Evolutionary conservation across 2,329 filamentous ascomycete genomes (phyloP), one percentile per base, ranked within the genome.

Genomic region (Epicoccum nigrum): DNA sequence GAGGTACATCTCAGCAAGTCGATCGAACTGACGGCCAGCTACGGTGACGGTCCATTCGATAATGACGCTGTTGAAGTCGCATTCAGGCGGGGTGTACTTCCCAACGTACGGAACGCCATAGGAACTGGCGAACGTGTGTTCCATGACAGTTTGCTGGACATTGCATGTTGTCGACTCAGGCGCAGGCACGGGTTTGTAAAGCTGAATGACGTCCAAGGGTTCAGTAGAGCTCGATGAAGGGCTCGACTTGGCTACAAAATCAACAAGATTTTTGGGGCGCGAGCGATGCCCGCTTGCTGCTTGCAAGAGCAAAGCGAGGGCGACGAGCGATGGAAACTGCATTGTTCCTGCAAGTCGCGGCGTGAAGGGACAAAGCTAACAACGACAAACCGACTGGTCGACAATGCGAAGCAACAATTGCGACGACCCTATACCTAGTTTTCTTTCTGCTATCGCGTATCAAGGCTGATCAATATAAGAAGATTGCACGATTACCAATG

Each of bases 41-140:
- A 87, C 89, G 0, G 83, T 83, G 12, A 89, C 86, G 0, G 88
- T 92, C 59, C 94, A 82, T 65, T 92, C 91, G 71, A 94, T 84
- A 20, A 84, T 81, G 12, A 92, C 87, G 27, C 85, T 82, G 65
- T 92, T 88, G 76, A 93, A 94, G 13, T 80, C 73, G 71, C 87
- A 91, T 20, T 73, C 64, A 1, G 89, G 88, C 11, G 90, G 89
- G 1, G 73, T 77, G 66, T 90, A 92, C 13, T 78, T 71, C 35
- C 83, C 85, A 7, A 33, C 21, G 27, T 25, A 46, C 5, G 44
- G 44, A 2, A 46, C 44, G 34, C 44, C 44, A 7, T 46, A 46
- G 27, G 44, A 46, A 19, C 44, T 40, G 19, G 44, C 44, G 20
- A 46, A 46, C 1, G 44, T 46, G 15, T 46, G 27, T 12, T 40